A percentile compares a stretch with the other conserved stretches of the same genome.
Conservation (phyloP, 2,329 filamentous ascomycete genomes). For the Hymenoscyphus occultus region DNA sequence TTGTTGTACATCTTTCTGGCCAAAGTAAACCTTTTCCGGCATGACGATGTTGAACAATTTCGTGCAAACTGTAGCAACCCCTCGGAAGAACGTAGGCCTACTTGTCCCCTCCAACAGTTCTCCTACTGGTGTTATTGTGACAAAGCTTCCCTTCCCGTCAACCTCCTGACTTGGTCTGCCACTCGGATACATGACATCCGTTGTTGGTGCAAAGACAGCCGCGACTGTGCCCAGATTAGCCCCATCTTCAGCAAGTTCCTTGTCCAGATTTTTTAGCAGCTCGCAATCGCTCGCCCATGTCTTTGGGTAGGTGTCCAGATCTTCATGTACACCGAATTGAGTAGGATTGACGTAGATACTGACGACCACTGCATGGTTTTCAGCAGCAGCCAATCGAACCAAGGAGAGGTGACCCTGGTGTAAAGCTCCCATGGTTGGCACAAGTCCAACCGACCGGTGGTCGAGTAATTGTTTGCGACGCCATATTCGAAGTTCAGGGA, state of each 20-base stretch:
- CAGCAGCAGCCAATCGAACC: slow-evolving; percentile 75
- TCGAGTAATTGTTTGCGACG: slow-evolving; percentile 63
- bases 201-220: slow-evolving; percentile 83
- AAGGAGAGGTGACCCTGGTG: slow-evolving; percentile 87
- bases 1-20: slow-evolving; percentile 97
- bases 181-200: slow-evolving; percentile 82
- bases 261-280: slow-evolving; percentile 65
- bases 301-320: slow-evolving; percentile 82
- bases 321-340: slow-evolving; percentile 88
- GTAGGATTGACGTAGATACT: slow-evolving; percentile 96
- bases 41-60: slow-evolving; percentile 84
- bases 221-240: slow-evolving; percentile 63
- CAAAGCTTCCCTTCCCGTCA: slow-evolving; percentile 79
- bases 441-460: slow-evolving; percentile 75
- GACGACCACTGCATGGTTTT: slow-evolving; percentile 85
- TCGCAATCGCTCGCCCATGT: slow-evolving; percentile 79
- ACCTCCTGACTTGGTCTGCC: slow-evolving; percentile 67
- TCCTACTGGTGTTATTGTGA: slow-evolving; percentile 83
- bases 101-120: slow-evolving; percentile 79
- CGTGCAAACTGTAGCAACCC: slow-evolving; percentile 94
- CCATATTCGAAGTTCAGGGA: slow-evolving; percentile 67
- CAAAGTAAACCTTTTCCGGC: slow-evolving; percentile 83
- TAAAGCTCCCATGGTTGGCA: slow-evolving; percentile 98
- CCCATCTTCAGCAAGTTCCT: slow-evolving; percentile 63
- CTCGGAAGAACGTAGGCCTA: slow-evolving; percentile 91